Conservation (phyloP, 2,329 filamentous ascomycete genomes). For the Stagonosporopsis rhizophila region DNA sequence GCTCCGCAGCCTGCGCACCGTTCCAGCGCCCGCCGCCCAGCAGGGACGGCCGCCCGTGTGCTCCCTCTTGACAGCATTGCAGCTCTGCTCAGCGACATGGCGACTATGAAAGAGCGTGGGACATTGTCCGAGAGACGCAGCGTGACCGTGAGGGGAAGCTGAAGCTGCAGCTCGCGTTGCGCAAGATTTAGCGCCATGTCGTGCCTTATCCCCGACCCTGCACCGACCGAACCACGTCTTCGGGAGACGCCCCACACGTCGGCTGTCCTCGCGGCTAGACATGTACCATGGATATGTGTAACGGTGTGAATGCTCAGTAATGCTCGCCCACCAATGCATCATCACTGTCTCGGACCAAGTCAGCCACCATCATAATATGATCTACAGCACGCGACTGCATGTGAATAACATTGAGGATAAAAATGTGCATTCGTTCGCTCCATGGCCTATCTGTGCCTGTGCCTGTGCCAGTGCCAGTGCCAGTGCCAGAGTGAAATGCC, state of each 20-base stretch:
- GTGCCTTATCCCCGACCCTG: constrained; percentile 7
- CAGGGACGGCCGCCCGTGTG: constrained; percentile 1
- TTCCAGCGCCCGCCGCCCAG: neutral
- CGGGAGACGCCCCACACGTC: neutral
- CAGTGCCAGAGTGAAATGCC: neutral
- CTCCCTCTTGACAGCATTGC: constrained; percentile 26
- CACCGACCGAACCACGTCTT: constrained; percentile 5
- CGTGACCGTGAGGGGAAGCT: constrained; percentile 21
- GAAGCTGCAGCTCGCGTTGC: constrained; percentile 6
- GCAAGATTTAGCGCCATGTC: constrained; percentile 14
- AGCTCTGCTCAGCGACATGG: constrained; percentile 42
- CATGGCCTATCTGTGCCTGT: too few species aligned
- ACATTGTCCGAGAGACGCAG: constrained; percentile 18
- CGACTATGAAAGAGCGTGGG: constrained; percentile 20
- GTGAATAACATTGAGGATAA: neutral
- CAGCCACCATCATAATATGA: too few species aligned
- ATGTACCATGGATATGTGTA: too few species aligned
- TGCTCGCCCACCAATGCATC: too few species aligned
- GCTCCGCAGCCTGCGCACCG: constrained; percentile 13
- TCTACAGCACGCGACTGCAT: neutral
- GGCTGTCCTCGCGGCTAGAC: neutral
- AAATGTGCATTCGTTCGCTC: neutral
- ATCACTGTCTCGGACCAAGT: too few species aligned
- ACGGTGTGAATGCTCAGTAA: too few species aligned
- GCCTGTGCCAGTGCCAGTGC: too few species aligned